Conservation (phyloP, 2,329 filamentous ascomycete species). For the Trichoderma atroviride region DNA sequence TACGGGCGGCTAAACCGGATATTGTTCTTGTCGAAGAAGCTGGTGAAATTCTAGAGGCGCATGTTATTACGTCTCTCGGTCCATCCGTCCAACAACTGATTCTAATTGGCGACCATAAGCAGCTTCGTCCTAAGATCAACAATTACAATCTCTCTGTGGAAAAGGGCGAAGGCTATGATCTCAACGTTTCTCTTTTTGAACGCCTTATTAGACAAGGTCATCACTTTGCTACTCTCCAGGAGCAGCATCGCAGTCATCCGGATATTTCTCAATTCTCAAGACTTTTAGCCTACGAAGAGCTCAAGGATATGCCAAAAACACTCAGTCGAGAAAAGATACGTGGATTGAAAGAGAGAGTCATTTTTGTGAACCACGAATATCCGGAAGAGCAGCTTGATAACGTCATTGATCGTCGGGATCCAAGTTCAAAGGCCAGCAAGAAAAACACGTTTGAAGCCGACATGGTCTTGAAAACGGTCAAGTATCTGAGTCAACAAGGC, state of each 20-base stretch:
- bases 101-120: conserved; percentile 73
- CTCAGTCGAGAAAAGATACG: conserved; percentile 48
- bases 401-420: conserved; percentile 55
- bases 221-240: conserved; percentile 55
- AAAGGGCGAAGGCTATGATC: conserved; percentile 64
- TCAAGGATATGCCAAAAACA: conserved; percentile 59
- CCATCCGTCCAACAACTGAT: conserved; percentile 63
- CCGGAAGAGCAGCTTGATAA: conserved; percentile 51
- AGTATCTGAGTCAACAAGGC: conserved; percentile 71
- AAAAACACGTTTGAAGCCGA: conserved; percentile 64
- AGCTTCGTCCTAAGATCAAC: conserved; percentile 68
- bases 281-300: conserved; percentile 62
- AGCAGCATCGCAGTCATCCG: conserved; percentile 70
- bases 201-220: conserved; percentile 61
- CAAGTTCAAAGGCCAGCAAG: conserved; percentile 55
- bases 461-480: conserved; percentile 66
- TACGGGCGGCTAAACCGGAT: conserved; percentile 58
- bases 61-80: conserved; percentile 61
- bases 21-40: conserved; percentile 72
- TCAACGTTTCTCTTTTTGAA: conserved; percentile 72
- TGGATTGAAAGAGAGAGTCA: conserved; percentile 62
- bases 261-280: conserved; percentile 65
- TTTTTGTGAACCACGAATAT: conserved; percentile 67
- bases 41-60: conserved; percentile 71
- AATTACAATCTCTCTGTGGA: conserved; percentile 65